These are phyloP conservation scores for Venturia oleaginea DNA, from an alignment of 2,329 filamentous ascomycete species.

Conservation along the genomic window DNA sequence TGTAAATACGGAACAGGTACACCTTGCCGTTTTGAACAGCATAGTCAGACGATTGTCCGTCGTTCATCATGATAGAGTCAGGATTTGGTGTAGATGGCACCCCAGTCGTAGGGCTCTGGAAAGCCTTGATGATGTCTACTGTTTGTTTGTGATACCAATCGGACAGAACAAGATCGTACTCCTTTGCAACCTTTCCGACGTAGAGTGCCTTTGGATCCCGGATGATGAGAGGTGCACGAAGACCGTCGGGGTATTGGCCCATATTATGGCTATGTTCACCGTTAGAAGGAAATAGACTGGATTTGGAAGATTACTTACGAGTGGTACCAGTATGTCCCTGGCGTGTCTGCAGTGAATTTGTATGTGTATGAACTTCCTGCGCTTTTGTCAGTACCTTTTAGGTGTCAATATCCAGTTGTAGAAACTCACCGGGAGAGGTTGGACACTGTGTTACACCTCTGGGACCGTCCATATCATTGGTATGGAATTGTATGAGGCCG, in stretches of 20 bases:
- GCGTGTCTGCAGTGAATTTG: conserved; percentile 27
- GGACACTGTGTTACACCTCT: conserved; percentile 10
- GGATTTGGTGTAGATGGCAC: conserved; percentile 51
- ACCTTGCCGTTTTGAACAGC: conserved; percentile 41
- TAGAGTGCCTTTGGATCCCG: conserved; percentile 48
- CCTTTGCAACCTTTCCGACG: conserved; percentile 43
- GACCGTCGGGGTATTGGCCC: conserved; percentile 58
- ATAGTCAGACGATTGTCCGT: conserved; percentile 39
- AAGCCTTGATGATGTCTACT: conserved; percentile 26
- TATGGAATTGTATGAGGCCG: conserved; percentile 44
- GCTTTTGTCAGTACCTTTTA: conserved; percentile 5
- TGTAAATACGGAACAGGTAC: conserved; percentile 60
- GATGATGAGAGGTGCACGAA: conserved; percentile 59
- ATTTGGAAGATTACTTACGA: conserved; percentile 30
- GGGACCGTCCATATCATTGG: conserved; percentile 23
- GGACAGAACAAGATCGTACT: conserved; percentile 56
- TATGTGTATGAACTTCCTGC: conserved; percentile 1
- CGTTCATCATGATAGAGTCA: conserved; percentile 56
- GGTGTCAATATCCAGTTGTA: conserved; percentile 57
- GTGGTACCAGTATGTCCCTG: conserved; percentile 57
- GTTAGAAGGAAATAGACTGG: conserved; percentile 1
- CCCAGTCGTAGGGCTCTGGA: not conserved
- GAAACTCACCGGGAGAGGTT: conserved; percentile 10
- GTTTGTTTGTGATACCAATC: conserved; percentile 57
- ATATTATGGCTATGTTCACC: conserved; percentile 41